Conservation (phyloP, 768 basidiomycete genomes). For the Pleurotus tuber-regium region DNA sequence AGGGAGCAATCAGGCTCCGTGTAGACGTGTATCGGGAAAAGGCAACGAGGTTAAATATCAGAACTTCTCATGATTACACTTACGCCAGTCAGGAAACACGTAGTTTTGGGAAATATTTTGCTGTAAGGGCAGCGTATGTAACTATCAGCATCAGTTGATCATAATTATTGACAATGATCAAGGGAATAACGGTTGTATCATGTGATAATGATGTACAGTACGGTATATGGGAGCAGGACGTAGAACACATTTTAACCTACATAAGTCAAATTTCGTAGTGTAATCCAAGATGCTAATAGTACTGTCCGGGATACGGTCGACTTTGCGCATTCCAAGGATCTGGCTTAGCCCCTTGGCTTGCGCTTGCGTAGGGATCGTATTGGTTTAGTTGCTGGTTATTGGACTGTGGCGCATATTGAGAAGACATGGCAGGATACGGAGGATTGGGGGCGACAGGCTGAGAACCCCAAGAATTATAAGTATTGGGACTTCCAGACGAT, state of each 20-base stretch:
- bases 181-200: too few species aligned
- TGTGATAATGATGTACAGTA: too few species aligned
- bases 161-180: too few species aligned
- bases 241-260: too few species aligned
- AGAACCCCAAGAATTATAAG: neutral
- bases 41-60: conserved; percentile 7
- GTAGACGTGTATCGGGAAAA: conserved; percentile 13
- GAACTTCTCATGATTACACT: conserved; percentile 5
- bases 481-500: neutral
- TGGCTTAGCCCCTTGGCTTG: neutral
- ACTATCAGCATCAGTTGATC: too few species aligned
- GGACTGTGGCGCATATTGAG: neutral
- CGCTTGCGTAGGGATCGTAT: neutral
- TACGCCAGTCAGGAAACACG: neutral
- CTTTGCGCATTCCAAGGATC: neutral
- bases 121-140: too few species aligned
- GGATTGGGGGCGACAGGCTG: neutral
- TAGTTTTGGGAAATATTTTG: neutral
- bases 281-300: too few species aligned
- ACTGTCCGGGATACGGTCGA: conserved; percentile 1
- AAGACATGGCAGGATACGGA: neutral
- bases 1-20: conserved; percentile 11
- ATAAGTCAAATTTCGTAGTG: too few species aligned
- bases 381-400: neutral
- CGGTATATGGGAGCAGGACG: too few species aligned